Evolutionary conservation across 805 yeast species (phyloP), one percentile per base, ranked within the genome.

Genomic region (Wickerhamiella nectarea): DNA sequence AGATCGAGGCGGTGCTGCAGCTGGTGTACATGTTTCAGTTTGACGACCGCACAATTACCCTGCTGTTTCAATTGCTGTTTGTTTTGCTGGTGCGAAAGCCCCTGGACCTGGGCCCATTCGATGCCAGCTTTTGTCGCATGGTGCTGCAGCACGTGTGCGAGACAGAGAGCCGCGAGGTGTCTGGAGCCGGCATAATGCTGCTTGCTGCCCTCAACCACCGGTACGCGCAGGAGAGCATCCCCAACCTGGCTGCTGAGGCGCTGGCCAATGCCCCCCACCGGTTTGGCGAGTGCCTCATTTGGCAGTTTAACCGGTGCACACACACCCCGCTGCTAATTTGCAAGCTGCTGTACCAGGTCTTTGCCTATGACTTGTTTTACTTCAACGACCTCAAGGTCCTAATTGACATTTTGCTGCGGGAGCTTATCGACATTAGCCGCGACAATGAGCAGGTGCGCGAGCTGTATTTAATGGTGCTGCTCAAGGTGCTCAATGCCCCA

Each of bases 131-230:
- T 25, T 35, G 35, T 15, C 7, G 24, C 19, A 35, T 36, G 35
- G 8, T 36, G 21, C 24, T 41, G 9, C 35, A 26, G 7, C 21
- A n/a, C 36, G 38, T 28, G 12, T 26, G 36, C 33, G 40, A 36
- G 12, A 10, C 21, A 3, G 33, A 21, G 3, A 34, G 21, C 22
- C 38, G 36, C 33, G 38, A n/a, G 20, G 18, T 21, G 7, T 21
- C 37, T 17, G 34, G 20, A 12, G 73, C 82, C 33, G 76, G 79
- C 48, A 77, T 86, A 64, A 78, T 76, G 53, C 63, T 83, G 12
- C 59, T 87, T 10, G 64, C 87, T 33, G 77, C 85, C 1, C 64
- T 87, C 20, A 87, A 87, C 60, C 95, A 87, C 57, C 95, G 87
- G 60, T 87, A 75, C 8, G 78, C 79, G 84, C 33, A 63, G 74